Percentiles rank a stretch among this genome's conserved stretches.
Evolutionary conservation across 352 stramenopile genomes (phyloP).

Genomic region (Pythium guiyangense): DNA sequence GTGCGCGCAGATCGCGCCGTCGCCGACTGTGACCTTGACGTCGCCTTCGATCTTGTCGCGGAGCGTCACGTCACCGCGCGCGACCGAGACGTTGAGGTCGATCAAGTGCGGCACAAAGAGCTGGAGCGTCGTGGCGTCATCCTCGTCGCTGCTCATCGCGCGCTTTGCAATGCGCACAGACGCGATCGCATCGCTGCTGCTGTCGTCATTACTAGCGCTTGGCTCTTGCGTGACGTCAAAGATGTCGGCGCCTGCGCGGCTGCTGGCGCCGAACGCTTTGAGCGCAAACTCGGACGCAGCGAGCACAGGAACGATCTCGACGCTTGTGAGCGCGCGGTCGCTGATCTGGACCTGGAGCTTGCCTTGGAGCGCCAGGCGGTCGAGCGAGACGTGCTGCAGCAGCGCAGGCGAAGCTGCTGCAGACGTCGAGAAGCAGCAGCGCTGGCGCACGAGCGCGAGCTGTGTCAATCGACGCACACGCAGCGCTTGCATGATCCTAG

Average conservation of each 20-base stretch:
- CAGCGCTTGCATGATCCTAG: not conserved
- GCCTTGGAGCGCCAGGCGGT: conserved; percentile 33
- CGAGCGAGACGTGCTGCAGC: conserved; percentile 27
- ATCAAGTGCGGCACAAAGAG: conserved; percentile 36
- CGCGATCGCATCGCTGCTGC: not conserved
- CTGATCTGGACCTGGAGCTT: conserved; percentile 37
- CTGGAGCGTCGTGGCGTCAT: conserved; percentile 17
- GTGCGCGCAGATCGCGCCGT: conserved; percentile 51
- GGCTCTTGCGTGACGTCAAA: conserved; percentile 26
- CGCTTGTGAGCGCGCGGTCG: conserved; percentile 22
- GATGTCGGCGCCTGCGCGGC: not conserved
- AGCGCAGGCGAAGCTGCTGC: not conserved
- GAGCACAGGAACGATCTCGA: conserved; percentile 53
- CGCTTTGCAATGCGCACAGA: conserved; percentile 30
- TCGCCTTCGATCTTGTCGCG: conserved; percentile 72
- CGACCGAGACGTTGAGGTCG: conserved; percentile 42
- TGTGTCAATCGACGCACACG: not conserved
- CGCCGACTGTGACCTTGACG: conserved; percentile 50
- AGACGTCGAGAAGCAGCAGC: not conserved
- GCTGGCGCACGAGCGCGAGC: conserved; percentile 1
- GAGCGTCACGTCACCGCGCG: conserved; percentile 38
- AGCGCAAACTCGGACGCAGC: conserved; percentile 42
- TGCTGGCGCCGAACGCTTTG: conserved; percentile 13
- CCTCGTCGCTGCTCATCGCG: not conserved
- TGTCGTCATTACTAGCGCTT: not conserved